phyloP scores from a whole-genome alignment of 192 early-diverging fungal genomes.

The Radiomyces spectabilis region DNA sequence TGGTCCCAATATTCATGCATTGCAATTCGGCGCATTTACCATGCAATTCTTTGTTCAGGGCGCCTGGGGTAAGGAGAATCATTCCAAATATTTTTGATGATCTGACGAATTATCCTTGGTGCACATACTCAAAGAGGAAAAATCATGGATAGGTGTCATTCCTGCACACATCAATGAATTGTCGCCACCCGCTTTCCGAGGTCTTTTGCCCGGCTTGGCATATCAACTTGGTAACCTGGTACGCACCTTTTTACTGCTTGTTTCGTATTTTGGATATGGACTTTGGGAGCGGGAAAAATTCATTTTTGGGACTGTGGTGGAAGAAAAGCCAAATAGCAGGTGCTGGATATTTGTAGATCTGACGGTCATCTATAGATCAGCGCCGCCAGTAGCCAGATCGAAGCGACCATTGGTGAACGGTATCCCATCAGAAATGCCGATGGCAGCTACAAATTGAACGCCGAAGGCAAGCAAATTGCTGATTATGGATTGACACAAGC shows the following conservation, averaged over 20 bases:
- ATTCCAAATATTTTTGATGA: constrained; percentile 2
- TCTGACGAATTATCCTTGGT: constrained; percentile 28
- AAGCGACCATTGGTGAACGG: constrained; percentile 33
- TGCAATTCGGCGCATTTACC: constrained; percentile 35
- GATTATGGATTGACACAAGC: constrained; percentile 52
- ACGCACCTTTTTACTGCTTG: constrained; percentile 27
- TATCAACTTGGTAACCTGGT: constrained; percentile 74
- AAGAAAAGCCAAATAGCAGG: too few relatives aligned
- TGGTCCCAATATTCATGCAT: constrained; percentile 19
- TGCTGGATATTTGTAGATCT: too few relatives aligned
- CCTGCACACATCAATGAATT: constrained; percentile 65
- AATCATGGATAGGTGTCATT: constrained; percentile 50
- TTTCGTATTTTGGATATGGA: background rate
- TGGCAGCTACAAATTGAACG: constrained; percentile 4
- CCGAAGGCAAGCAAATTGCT: constrained; percentile 14
- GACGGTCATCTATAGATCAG: constrained; percentile 15
- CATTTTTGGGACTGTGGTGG: too few relatives aligned
- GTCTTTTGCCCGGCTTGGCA: constrained; percentile 62
- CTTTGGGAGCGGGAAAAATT: too few relatives aligned
- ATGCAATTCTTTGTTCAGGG: constrained; percentile 55
- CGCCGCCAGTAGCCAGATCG: constrained; percentile 34
- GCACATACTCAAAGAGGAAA: constrained; percentile 35
- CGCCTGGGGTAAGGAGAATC: constrained; percentile 31
- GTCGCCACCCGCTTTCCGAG: constrained; percentile 57
- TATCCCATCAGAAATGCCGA: constrained; percentile 11